Base-by-base conservation (phyloP, 768 basidiomycete genomes). In the Mycena haematopus region DNA sequence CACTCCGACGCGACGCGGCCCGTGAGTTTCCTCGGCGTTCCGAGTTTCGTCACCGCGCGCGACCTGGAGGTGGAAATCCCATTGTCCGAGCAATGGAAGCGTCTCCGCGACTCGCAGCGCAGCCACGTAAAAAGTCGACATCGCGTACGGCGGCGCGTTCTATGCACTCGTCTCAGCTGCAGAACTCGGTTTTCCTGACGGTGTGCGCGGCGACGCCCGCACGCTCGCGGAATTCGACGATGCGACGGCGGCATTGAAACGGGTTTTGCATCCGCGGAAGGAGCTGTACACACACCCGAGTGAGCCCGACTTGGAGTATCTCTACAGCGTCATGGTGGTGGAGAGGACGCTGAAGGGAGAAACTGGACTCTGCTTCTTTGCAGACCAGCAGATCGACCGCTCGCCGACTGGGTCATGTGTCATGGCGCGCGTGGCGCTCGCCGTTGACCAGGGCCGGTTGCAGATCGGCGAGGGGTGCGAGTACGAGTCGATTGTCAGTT, bases 321-420 rank as follows among this genome's bases (percentile, higher is more conserved):
- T 77, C 27, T 79, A 79, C 61, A 75, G 77, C 19, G 72, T 78
- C 33, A 79, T 78, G 52, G 73, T 79, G 13, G 70, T 73, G 42
- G 78, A 79, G 65, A 50, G 19, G 35, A 42, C 64, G 52, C 24
- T 62, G 47, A 47, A 45, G 51, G 62, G 50, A 27, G 72, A 69
- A 64, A 42, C 65, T 52, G 71, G 74, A 56, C 46, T 76, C 22
- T 78, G 76, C 58, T 78, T 78, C 69, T 79, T 79, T 56, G 77
- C 77, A 19, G 69, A 78, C 62, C 73, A 74, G 68, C 74, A 79
- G 68, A 66, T 79, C 29, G 78, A 79, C 69, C 70, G 78, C 45
- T 79, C 78, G 53, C 78, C 78, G 17, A 73, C 71, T 6, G 78
- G 78, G 11, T 78, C 76, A 25, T 74, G 78, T 14, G 78, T 79